Base-by-base conservation (phyloP, 441 rosid species). In the Macaranga tanarius region DNA sequence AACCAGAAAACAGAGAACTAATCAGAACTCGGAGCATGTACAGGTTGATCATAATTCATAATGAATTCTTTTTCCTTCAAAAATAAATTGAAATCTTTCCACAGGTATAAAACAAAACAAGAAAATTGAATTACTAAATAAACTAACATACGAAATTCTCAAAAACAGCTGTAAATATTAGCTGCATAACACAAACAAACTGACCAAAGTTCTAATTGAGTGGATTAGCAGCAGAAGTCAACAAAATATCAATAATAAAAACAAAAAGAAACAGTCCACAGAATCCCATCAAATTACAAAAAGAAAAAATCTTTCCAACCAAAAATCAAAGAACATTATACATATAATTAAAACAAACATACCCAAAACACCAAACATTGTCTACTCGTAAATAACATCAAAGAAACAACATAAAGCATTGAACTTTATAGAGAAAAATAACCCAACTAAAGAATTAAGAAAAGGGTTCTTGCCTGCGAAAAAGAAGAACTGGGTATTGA, bases 391-490 rank as follows among this genome's bases (percentile, higher is more conserved):
- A 26, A 11, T 28, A 17, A 67, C 23, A 67, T 16, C 11, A 15
- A 45, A 45, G 17, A 57, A 60, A 59, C 10, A 58, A 42, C 15
- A 58, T 13, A 42, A 60, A 26, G 44, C 25, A 12, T 28, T 12
- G 5, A 31, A 19, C 11, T 26, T 48, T 48, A 48, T 20, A 58
- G 1, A 13, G 2, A 31, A 10, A 44, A 10, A n/a, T 20, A 47
- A 31, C 34, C 34, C 34, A 19, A 62, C 15, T 15, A 22, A 62
- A 40, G 2, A 48, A 61, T 0, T 4, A 58, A 55, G 4, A 15
- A 5, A 16, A 40, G 54, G 63, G 62, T 42, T 26, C 70, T 73
- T 73, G 64, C 70, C 76, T 73, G 62, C 16, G 26, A 17, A 38
- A 62, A 62, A 48, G 11, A 52, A 42, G 20, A 5, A 38, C 6